phyloP scores from a whole-genome alignment of 352 stramenopile species.

The Globisporangium heterothallicum region DNA sequence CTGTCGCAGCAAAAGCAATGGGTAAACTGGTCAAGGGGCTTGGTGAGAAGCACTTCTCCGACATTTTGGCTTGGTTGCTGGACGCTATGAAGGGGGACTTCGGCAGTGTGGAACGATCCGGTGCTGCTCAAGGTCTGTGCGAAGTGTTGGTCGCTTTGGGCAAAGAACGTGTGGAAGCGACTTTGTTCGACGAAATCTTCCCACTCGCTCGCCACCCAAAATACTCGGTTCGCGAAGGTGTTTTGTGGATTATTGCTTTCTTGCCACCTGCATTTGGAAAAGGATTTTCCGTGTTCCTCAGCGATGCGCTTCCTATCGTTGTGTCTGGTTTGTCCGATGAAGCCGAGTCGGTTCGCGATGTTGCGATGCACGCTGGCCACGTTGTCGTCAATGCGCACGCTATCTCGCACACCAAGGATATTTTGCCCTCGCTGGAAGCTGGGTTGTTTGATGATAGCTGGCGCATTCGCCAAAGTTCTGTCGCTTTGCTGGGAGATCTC shows the following conservation, averaged over 20 bases:
- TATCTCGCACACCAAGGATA: conserved; percentile 94
- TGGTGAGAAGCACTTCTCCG: conserved; percentile 93
- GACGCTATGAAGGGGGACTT: conserved; percentile 93
- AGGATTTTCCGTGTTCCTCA: conserved; percentile 92
- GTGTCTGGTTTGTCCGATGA: conserved; percentile 98
- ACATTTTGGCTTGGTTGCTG: conserved; percentile 97
- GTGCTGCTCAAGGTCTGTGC: conserved; percentile 97
- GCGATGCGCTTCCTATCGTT: conserved; percentile 94
- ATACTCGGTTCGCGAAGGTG: conserved; percentile 94
- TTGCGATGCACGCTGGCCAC: conserved; percentile 95
- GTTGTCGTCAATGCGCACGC: conserved; percentile 97
- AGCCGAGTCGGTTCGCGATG: conserved; percentile 95
- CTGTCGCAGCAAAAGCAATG: conserved; percentile 93
- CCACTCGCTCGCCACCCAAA: conserved; percentile 93
- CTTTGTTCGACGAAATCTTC: conserved; percentile 93
- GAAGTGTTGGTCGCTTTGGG: conserved; percentile 91
- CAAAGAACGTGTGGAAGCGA: conserved; percentile 64
- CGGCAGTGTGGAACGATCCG: conserved; percentile 96
- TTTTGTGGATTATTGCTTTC: conserved; percentile 99
- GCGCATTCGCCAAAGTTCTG: conserved; percentile 97
- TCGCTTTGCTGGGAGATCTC: conserved; percentile 94
- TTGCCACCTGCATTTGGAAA: conserved; percentile 94
- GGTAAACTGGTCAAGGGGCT: conserved; percentile 94
- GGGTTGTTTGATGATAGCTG: conserved; percentile 98
- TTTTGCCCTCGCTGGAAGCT: conserved; percentile 95